These are phyloP conservation scores for Hypoxylon sp. DNA, from an alignment of 2,329 filamentous ascomycete species.

Conservation along the genomic window DNA sequence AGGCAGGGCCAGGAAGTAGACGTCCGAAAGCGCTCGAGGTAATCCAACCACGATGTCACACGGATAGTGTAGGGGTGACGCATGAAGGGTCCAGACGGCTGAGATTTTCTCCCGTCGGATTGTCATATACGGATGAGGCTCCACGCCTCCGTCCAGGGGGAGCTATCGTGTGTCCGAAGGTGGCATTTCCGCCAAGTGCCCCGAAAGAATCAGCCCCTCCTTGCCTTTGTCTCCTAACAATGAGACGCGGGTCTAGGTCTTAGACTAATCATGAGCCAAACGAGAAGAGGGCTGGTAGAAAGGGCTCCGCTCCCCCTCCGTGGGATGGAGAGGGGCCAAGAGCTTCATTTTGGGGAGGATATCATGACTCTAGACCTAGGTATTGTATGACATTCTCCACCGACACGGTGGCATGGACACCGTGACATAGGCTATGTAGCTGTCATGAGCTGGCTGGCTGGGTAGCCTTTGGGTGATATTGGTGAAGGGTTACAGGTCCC, in stretches of 20 bases:
- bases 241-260: conserved; percentile 15
- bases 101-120: conserved; percentile 5
- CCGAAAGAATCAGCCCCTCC: conserved; percentile 24
- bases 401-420: conserved; percentile 26
- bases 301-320: conserved; percentile 26
- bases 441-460: conserved; percentile 12
- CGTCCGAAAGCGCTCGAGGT: conserved; percentile 2
- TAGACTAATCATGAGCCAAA: conserved; percentile 27
- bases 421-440: too few relatives aligned
- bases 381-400: conserved; percentile 21
- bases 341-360: conserved; percentile 20
- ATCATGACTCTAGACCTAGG: conserved; percentile 27
- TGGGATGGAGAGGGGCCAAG: conserved; percentile 20
- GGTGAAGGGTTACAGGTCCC: conserved; percentile 27
- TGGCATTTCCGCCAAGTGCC: conserved; percentile 24
- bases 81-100: conserved; percentile 5
- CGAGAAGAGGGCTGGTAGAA: conserved; percentile 15
- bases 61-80: neutral
- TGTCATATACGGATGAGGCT: conserved; percentile 30
- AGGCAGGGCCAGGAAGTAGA: neutral
- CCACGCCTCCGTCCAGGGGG: conserved; percentile 6
- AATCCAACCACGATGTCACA: conserved; percentile 1
- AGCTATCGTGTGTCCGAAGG: conserved; percentile 29
- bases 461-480: conserved; percentile 25
- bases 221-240: conserved; percentile 12